Conservation (phyloP, 257 asterid species). For the Rehmannia glutinosa region DNA sequence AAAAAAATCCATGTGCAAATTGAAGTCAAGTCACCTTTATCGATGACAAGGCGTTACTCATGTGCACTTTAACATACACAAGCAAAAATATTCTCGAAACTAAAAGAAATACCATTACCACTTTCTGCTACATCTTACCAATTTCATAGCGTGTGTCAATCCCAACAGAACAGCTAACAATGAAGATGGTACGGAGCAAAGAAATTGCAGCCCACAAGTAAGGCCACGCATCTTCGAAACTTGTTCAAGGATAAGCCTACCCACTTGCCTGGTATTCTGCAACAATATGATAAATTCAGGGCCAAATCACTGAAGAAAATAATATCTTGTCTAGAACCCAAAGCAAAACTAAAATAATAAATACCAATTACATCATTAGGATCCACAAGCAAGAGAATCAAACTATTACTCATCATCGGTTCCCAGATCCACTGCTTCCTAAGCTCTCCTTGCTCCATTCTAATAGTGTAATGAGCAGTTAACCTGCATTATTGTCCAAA, state of each 20-base stretch:
- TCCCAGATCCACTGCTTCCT: conserved; percentile 95
- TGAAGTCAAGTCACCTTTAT: conserved; percentile 13
- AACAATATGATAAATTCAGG: conserved; percentile 30
- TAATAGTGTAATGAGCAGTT: conserved; percentile 57
- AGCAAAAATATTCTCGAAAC: conserved; percentile 4
- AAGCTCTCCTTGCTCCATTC: conserved; percentile 70
- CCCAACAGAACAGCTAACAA: conserved; percentile 63
- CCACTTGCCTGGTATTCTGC: conserved; percentile 81
- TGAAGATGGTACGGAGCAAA: conserved; percentile 71
- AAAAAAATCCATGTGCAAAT: conserved; percentile 3
- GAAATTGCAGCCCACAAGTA: conserved; percentile 77
- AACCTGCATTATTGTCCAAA: conserved; percentile 56
- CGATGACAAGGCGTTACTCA: conserved; percentile 11
- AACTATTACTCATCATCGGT: conserved; percentile 78
- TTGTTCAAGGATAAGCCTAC: conserved; percentile 81
- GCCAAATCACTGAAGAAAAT: neutral
- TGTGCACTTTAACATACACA: neutral
- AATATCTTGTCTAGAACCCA: conserved; percentile 1
- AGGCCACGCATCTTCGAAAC: conserved; percentile 73
- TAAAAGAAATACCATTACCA: conserved; percentile 7
- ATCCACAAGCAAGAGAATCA: conserved; percentile 90
- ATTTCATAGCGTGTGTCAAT: conserved; percentile 75
- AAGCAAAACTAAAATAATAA: conserved; percentile 14
- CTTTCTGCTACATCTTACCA: conserved; percentile 48
- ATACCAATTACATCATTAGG: conserved; percentile 72